Evolutionary conservation across 2,329 filamentous ascomycete genomes (phyloP).

Genomic region (Alternaria atra): DNA sequence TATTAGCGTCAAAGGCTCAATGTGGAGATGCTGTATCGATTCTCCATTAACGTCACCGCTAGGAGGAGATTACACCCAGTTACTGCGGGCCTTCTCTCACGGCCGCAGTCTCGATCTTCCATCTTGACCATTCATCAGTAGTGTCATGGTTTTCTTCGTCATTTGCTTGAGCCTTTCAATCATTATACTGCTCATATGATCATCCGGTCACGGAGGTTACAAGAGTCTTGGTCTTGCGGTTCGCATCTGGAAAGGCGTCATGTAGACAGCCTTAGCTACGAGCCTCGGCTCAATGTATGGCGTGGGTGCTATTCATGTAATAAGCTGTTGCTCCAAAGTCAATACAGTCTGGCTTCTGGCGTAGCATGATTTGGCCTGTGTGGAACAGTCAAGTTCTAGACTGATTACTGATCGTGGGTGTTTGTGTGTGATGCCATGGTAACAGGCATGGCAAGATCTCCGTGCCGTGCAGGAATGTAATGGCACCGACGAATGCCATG

Average conservation of each 20-base stretch:
- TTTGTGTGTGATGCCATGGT: neutral
- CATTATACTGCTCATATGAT: neutral
- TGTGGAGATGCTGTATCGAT: neutral
- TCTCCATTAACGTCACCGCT: neutral
- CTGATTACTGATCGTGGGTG: neutral
- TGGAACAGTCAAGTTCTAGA: neutral
- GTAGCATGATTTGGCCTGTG: neutral
- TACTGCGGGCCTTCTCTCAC: neutral
- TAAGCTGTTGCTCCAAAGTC: neutral
- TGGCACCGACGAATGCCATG: too few species aligned
- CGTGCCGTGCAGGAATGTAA: neutral
- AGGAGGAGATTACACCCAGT: neutral
- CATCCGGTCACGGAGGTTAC: neutral
- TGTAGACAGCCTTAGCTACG: neutral
- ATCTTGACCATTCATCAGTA: neutral
- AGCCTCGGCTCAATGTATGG: neutral
- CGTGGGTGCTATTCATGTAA: neutral
- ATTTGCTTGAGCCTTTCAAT: neutral
- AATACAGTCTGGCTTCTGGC: neutral
- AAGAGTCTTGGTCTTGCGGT: neutral
- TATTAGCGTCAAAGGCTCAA: neutral
- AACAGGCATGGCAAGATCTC: neutral
- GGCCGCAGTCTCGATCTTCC: neutral
- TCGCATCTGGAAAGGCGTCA: neutral
- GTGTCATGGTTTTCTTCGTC: neutral